Conservation (phyloP, 306 rosid genomes). For the Delonix regia region DNA sequence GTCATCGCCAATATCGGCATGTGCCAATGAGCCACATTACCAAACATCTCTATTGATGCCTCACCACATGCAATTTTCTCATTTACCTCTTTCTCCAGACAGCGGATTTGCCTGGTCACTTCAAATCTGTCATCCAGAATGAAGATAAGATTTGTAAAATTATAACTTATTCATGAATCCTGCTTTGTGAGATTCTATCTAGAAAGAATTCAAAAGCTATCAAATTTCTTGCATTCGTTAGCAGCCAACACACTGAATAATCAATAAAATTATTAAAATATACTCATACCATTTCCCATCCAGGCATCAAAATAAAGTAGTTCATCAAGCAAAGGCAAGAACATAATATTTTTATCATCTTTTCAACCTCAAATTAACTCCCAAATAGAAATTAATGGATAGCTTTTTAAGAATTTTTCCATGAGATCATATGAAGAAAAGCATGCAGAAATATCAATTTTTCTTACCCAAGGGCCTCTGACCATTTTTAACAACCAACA, state of each 20-base stretch:
- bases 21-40: slow-evolving; percentile 69
- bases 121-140: slow-evolving; percentile 65
- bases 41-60: slow-evolving; percentile 59
- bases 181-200: slow-evolving; percentile 20
- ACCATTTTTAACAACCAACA: slow-evolving; percentile 6
- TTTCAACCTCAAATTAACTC: background rate
- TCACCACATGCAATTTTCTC: slow-evolving; percentile 63
- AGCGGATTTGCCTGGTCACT: slow-evolving; percentile 71
- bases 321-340: background rate
- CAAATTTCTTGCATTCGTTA: slow-evolving; percentile 1
- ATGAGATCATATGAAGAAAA: slow-evolving; percentile 1
- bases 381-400: background rate
- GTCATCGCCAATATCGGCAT: slow-evolving; percentile 95
- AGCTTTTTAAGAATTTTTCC: slow-evolving; percentile 14
- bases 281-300: background rate
- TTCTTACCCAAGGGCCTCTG: background rate
- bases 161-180: slow-evolving; percentile 5
- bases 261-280: background rate
- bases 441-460: slow-evolving; percentile 5
- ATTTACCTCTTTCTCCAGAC: slow-evolving; percentile 59
- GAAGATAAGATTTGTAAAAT: slow-evolving; percentile 25
- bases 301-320: slow-evolving; percentile 1
- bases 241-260: background rate
- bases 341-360: background rate
- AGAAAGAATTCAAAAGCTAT: slow-evolving; percentile 19